A percentile compares a stretch with the other conserved stretches of the same genome.
phyloP scores from a whole-genome alignment of 75 land plant species.

The Gnetum montanum region DNA sequence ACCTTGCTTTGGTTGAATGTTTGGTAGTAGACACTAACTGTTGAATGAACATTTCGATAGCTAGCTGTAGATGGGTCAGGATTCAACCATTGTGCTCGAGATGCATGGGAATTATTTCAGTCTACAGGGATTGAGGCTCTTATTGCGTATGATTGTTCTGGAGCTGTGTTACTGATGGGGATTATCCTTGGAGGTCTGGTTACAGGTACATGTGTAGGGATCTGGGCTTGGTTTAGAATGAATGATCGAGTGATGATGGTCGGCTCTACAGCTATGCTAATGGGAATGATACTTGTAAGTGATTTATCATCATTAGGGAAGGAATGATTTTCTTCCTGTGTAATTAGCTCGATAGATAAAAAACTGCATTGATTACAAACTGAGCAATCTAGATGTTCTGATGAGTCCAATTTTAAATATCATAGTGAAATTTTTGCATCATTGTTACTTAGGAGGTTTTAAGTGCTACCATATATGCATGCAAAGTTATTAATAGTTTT shows the following conservation, averaged over 20 bases:
- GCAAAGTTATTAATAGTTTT: too few species aligned
- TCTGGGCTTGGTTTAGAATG: conserved; percentile 57
- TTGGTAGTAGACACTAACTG: too few species aligned
- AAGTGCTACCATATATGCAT: too few species aligned
- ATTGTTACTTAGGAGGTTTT: too few species aligned
- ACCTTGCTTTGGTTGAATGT: too few species aligned
- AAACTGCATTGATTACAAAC: too few species aligned
- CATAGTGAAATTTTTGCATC: too few species aligned
- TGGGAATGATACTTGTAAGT: conserved; percentile 91
- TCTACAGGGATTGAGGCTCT: conserved; percentile 90
- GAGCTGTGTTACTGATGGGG: conserved; percentile 83
- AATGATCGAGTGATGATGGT: conserved; percentile 58
- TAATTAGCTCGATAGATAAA: too few species aligned
- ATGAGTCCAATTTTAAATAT: too few species aligned
- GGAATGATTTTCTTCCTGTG: not conserved
- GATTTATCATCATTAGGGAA: too few species aligned
- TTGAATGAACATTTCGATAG: too few species aligned
- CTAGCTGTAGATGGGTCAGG: conserved; percentile 72
- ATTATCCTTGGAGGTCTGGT: conserved; percentile 70
- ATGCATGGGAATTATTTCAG: conserved; percentile 94
- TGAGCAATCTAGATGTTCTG: too few species aligned
- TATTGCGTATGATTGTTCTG: conserved; percentile 88
- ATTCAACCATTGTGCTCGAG: conserved; percentile 80
- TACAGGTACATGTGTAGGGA: conserved; percentile 67
- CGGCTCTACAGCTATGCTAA: conserved; percentile 72